A percentile compares a stretch with the other conserved stretches of the same genome.
These are phyloP conservation scores for Diaporthe australafricana DNA, from an alignment of 2,329 filamentous ascomycete species.

Conservation along the genomic window DNA sequence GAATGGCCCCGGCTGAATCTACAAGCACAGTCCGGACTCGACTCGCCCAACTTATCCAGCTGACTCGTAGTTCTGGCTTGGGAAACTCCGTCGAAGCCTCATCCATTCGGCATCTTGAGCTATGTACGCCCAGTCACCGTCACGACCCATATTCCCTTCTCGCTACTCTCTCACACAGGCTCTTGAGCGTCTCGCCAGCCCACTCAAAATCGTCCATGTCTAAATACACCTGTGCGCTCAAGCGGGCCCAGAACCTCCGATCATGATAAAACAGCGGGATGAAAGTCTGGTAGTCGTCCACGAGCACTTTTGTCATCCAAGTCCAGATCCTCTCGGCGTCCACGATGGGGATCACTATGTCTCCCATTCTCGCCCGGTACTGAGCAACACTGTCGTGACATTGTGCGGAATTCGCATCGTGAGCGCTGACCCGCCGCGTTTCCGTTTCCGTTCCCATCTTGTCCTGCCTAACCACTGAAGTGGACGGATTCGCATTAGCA, in stretches of 20 bases:
- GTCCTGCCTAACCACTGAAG: neutral
- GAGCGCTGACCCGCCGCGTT: slow-evolving; percentile 9
- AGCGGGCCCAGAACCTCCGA: slow-evolving; percentile 74
- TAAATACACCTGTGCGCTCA: slow-evolving; percentile 89
- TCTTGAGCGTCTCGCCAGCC: slow-evolving; percentile 69
- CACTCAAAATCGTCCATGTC: slow-evolving; percentile 82
- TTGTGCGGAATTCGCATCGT: slow-evolving; percentile 4
- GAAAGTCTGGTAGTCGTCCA: slow-evolving; percentile 77
- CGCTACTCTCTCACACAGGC: slow-evolving; percentile 55
- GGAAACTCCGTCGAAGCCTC: too few species aligned
- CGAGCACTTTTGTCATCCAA: slow-evolving; percentile 69
- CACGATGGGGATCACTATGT: slow-evolving; percentile 46
- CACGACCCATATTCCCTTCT: slow-evolving; percentile 42
- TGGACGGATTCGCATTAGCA: neutral
- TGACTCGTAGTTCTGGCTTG: too few species aligned
- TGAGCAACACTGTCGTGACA: slow-evolving; percentile 14
- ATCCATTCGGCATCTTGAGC: too few species aligned
- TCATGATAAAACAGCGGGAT: slow-evolving; percentile 72
- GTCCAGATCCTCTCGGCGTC: slow-evolving; percentile 55
- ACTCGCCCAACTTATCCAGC: too few species aligned
- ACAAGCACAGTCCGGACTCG: too few species aligned
- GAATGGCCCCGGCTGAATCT: too few species aligned
- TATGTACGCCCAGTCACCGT: too few species aligned
- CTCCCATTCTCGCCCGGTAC: slow-evolving; percentile 43
- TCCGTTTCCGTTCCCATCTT: neutral